Base-by-base conservation (phyloP, 2,329 filamentous ascomycete genomes). In the Tolypocladium album region DNA sequence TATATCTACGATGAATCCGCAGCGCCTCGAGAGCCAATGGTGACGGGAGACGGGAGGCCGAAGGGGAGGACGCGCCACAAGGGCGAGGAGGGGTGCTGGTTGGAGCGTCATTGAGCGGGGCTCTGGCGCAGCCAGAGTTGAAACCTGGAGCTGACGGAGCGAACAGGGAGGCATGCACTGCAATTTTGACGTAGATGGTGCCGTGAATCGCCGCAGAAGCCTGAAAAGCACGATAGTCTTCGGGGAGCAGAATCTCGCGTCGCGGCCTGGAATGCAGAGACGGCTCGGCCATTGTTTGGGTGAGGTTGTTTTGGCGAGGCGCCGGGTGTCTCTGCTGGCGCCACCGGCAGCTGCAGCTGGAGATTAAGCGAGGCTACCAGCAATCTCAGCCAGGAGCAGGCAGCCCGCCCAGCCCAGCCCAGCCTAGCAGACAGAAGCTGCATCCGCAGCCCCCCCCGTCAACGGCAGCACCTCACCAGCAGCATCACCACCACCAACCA, bases 331-430 rank as follows among this genome's bases (percentile, higher is more conserved):
- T 53, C 50, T 36, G 15, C 20, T n/a, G 50, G 27, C 50, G 50
- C 50, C 50, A 36, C 50, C 31, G n/a, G 50, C 50, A 34, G 31
- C 50, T 36, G 50, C 50, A 56, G 55, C 53, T 40, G 38, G 53
- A 56, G 55, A 56, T 56, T 57, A 45, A 47, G 56, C 56, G 56
- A 57, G 56, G 56, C 56, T 50, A 34, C 38, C 56, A 45, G 56
- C 56, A 57, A 57, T 57, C 56, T 57, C 56, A 22, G 40, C 40
- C 40, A 47, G 56, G 56, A 57, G 42, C 55, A 22, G 27, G 4
- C 36, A 38, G 36, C 36, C 36, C 36, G 36, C 36, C 15, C 27
- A 34, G 47, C 53, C 53, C 34, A 20, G 31, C 52, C 52, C 53
- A 39, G 34, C 53, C 27, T 5, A 31, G 27, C 27, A 9, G 53